Base-by-base conservation (phyloP, 257 asterid species). In the Asclepias syriaca region DNA sequence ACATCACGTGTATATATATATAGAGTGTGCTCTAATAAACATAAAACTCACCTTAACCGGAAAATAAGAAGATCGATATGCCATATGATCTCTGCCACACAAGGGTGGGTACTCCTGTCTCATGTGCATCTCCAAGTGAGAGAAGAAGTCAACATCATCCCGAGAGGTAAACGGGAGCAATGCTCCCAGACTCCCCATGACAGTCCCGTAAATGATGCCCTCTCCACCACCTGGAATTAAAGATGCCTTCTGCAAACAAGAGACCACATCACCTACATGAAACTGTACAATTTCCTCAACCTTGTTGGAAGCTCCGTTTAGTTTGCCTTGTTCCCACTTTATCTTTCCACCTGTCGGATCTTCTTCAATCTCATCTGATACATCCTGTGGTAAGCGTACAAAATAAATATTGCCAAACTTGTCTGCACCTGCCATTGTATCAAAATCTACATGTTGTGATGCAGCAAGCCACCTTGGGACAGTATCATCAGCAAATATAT, bases 281-380 rank as follows among this genome's bases (percentile, higher is more conserved):
- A 88, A 95, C 77, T 95, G 99, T 59, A 95, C 94, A 68, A 95
- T 90, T 76, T 92, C 99, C 72, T 95, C 99, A 48, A 95, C 96
- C 81, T 95, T 95, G 88, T 95, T 95, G 29, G 99, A 96, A 58
- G 98, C 99, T 19, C 99, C 99, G 76, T 95, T 95, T 79, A 95
- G 84, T 87, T 85, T 95, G 24, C 99, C 99, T 81, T 92, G 97
- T 83, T 95, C 99, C 99, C 99, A 95, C 84, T 95, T 95, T 78
- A 95, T 95, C 87, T 90, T 95, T 53, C 99, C 99, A 76, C 99
- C 99, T 50, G 99, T 95, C 29, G 98, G 99, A 77, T 95, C 98
- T 83, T 95, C 99, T 84, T 95, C 99, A 39, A 95, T 90, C 91
- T 95, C 98, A 74, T 95, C 99, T 2, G 99, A 95, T 24, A 92